phyloP scores from a whole-genome alignment of 805 yeast species.

The Wickerhamiella siamensis region DNA sequence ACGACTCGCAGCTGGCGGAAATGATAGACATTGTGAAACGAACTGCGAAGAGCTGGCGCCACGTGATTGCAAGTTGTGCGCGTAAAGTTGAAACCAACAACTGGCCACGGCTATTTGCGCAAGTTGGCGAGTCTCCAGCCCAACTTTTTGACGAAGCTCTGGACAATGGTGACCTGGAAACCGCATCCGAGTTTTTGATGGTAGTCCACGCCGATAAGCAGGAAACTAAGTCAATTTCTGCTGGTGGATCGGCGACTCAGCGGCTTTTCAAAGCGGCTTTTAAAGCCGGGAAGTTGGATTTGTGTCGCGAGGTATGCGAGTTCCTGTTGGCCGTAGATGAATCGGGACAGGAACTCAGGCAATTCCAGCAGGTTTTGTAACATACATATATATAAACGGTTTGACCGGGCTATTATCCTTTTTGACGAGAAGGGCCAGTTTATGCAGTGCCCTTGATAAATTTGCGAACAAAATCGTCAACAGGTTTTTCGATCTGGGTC shows the following conservation, averaged over 20 bases:
- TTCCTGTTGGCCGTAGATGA: constrained; percentile 28
- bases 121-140: constrained; percentile 24
- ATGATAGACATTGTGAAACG: neutral
- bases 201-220: constrained; percentile 25
- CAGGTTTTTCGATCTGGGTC: constrained; percentile 36
- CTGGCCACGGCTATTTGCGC: constrained; percentile 32
- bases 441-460: constrained; percentile 31
- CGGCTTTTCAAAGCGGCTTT: constrained; percentile 25
- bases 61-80: constrained; percentile 34
- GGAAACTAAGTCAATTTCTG: constrained; percentile 4
- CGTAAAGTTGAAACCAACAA: constrained; percentile 43
- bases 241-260: constrained; percentile 16
- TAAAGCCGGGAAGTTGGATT: constrained; percentile 22
- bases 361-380: constrained; percentile 7
- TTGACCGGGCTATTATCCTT: too few species aligned
- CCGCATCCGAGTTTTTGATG: constrained; percentile 29
- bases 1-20: constrained; percentile 8
- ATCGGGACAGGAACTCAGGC: constrained; percentile 16
- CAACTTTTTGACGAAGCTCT: constrained; percentile 26
- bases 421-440: too few species aligned
- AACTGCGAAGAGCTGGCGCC: constrained; percentile 8
- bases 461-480: constrained; percentile 53
- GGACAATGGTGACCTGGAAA: constrained; percentile 22
- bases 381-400: neutral
- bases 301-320: constrained; percentile 28